A percentile compares a stretch with the other conserved stretches of the same genome.
These are phyloP conservation scores for Corymbia citriodora DNA, from an alignment of 441 rosid genomes.

Conservation along the genomic window DNA sequence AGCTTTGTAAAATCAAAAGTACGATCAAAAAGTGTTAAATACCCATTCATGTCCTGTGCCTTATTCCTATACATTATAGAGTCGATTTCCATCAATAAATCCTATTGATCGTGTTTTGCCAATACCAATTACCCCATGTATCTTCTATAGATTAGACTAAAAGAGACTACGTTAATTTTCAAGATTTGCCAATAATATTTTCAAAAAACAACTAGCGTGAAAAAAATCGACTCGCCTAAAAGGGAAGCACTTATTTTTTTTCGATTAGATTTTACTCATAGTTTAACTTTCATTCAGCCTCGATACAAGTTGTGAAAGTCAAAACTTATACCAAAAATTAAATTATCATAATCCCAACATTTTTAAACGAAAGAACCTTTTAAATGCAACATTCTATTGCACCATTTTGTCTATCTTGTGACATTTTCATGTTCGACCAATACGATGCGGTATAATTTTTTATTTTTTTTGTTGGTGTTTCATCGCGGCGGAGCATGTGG, in stretches of 20 bases:
- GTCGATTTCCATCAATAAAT: neutral
- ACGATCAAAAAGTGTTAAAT: neutral
- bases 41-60: accelerated
- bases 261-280: too few species aligned
- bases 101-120: accelerated
- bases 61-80: neutral
- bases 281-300: too few species aligned
- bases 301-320: too few species aligned
- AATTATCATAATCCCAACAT: too few species aligned
- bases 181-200: neutral
- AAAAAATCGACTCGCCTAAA: accelerated
- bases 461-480: too few species aligned
- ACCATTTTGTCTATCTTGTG: neutral
- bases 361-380: neutral
- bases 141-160: neutral
- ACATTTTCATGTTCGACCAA: neutral
- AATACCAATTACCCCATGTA: neutral
- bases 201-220: accelerated
- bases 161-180: neutral
- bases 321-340: too few species aligned
- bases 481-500: neutral
- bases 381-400: neutral
- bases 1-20: neutral
- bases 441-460: too few species aligned
- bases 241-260: too few species aligned